Conservation (phyloP, 2,329 filamentous ascomycete species). For the Alternaria sp. region DNA sequence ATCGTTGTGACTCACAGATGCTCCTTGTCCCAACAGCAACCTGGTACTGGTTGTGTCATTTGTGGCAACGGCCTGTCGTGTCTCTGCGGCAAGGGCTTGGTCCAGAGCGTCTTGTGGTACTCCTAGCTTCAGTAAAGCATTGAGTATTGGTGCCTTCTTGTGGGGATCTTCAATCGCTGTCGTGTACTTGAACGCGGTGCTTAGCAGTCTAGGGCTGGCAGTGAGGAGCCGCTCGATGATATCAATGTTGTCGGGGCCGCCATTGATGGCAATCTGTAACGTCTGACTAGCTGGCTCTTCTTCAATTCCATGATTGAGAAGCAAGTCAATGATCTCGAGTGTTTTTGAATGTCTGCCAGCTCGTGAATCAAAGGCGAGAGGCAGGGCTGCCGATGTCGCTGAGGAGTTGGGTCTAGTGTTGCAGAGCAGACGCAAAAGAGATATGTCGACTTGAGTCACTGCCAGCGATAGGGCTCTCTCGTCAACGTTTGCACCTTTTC, state of each 20-base stretch:
- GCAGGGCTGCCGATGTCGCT: constrained; percentile 35
- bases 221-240: constrained; percentile 38
- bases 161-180: constrained; percentile 25
- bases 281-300: constrained; percentile 27
- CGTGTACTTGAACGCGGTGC: constrained; percentile 35
- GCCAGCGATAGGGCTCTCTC: constrained; percentile 35
- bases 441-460: constrained; percentile 36
- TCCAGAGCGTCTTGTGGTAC: constrained; percentile 39
- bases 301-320: constrained; percentile 34
- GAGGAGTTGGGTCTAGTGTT: constrained; percentile 23
- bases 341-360: constrained; percentile 30
- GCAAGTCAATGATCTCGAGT: constrained; percentile 34
- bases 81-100: constrained; percentile 35
- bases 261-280: constrained; percentile 35
- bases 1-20: constrained; percentile 57
- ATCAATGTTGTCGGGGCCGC: constrained; percentile 40
- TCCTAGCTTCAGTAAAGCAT: constrained; percentile 32
- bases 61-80: constrained; percentile 22
- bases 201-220: constrained; percentile 28
- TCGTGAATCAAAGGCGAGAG: constrained; percentile 34
- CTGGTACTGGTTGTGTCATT: constrained; percentile 33
- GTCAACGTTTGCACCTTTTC: constrained; percentile 31
- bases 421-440: constrained; percentile 36
- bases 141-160: constrained; percentile 36
- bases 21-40: constrained; percentile 40